A percentile compares a stretch with the other conserved stretches of the same genome.
These are phyloP conservation scores for Brassica juncea DNA, from an alignment of 345 rosid species.

Conservation along the genomic window DNA sequence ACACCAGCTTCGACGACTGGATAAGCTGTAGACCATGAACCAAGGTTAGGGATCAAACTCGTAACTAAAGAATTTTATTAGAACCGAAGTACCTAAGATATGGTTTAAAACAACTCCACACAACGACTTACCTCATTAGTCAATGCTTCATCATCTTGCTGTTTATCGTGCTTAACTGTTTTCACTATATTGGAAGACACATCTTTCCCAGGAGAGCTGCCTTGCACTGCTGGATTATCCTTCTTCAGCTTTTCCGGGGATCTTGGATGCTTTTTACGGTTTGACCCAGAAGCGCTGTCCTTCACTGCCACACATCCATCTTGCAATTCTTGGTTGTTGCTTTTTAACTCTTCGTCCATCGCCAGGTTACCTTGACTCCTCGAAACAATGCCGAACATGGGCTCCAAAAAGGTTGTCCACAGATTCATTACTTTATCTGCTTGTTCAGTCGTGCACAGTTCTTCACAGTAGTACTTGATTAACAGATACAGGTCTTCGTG, in stretches of 20 bases:
- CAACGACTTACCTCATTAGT: conserved; percentile 52
- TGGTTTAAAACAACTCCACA: conserved; percentile 1
- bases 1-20: conserved; percentile 43
- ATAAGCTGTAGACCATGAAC: conserved; percentile 52
- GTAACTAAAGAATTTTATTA: not conserved
- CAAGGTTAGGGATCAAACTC: not conserved
- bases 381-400: conserved; percentile 70
- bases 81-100: not conserved
- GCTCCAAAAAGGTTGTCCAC: conserved; percentile 93
- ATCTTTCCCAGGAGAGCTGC: conserved; percentile 56
- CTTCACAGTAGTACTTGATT: conserved; percentile 84
- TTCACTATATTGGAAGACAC: conserved; percentile 21
- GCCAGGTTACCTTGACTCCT: conserved; percentile 74
- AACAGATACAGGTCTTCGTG: conserved; percentile 90
- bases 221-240: conserved; percentile 56
- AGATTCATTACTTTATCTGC: conserved; percentile 79
- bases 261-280: conserved; percentile 55
- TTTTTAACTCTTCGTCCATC: conserved; percentile 61
- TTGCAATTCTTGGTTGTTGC: conserved; percentile 44
- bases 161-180: conserved; percentile 36
- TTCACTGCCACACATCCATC: conserved; percentile 53
- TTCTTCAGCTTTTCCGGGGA: conserved; percentile 57
- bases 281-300: conserved; percentile 44
- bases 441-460: conserved; percentile 81
- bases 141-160: conserved; percentile 46